Percentiles rank a stretch among this genome's conserved stretches.
Evolutionary conservation across 1,139 yeast species (phyloP).

Genomic region (Ogataea hybrid): DNA sequence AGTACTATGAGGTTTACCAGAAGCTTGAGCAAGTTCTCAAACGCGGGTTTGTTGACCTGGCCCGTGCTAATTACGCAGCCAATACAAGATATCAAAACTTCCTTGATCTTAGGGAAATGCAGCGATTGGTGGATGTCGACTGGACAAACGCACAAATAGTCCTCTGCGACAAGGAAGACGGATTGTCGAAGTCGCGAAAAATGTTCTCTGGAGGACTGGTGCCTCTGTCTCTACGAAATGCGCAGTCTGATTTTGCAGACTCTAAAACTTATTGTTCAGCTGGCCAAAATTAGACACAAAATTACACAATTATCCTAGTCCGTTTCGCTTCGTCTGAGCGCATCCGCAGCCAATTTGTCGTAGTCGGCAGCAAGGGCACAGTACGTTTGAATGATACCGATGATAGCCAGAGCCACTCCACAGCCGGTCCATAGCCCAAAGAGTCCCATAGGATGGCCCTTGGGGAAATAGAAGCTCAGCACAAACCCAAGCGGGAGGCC

Average conservation of each 20-base stretch:
- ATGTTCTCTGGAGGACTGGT: conserved; percentile 29
- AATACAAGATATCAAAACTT: conserved; percentile 13
- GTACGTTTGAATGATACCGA: conserved; percentile 52
- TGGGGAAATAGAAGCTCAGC: conserved; percentile 45
- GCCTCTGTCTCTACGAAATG: conserved; percentile 19
- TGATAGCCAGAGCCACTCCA: conserved; percentile 48
- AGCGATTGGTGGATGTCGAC: conserved; percentile 12
- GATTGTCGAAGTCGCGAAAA: conserved; percentile 22
- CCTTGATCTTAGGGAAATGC: conserved; percentile 19
- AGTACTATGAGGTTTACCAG: conserved; percentile 11
- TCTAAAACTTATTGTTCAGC: conserved; percentile 12
- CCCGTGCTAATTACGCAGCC: conserved; percentile 24
- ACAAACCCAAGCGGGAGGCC: conserved; percentile 52
- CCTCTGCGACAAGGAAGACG: not conserved
- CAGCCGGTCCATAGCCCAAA: conserved; percentile 57
- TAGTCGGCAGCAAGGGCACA: conserved; percentile 53
- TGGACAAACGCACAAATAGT: conserved; percentile 1
- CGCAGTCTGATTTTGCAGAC: conserved; percentile 17
- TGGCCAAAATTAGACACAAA: conserved; percentile 12
- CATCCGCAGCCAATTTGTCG: conserved; percentile 48
- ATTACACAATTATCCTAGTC: conserved; percentile 9
- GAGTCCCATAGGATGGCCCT: conserved; percentile 31
- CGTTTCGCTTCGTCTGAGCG: conserved; percentile 38
- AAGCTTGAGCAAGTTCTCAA: conserved; percentile 8
- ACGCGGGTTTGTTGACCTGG: conserved; percentile 19